Evolutionary conservation across 1,284 basidiomycete species (phyloP).

Genomic region (Cryptococcus amylolentus): DNA sequence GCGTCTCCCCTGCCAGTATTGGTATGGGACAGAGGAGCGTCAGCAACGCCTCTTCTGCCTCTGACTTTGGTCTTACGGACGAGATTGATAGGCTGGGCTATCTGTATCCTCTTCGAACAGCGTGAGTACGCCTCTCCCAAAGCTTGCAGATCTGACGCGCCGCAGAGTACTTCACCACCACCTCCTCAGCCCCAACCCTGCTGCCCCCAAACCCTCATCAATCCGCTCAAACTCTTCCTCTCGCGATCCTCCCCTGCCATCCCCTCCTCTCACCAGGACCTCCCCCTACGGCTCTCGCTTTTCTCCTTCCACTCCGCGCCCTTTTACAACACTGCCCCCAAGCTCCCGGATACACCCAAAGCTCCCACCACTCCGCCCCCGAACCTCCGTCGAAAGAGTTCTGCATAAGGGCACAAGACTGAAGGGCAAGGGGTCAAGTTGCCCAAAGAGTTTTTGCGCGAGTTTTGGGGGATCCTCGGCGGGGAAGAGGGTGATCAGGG

Average conservation of each 20-base stretch:
- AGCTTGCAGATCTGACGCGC: not conserved
- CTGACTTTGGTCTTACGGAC: constrained; percentile 13
- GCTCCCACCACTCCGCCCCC: constrained; percentile 3
- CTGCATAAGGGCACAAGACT: constrained; percentile 22
- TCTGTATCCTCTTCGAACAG: constrained; percentile 41
- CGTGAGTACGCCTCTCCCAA: constrained; percentile 28
- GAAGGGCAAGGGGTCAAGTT: constrained; percentile 34
- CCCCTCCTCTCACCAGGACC: constrained; percentile 17
- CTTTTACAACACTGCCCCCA: constrained; percentile 11
- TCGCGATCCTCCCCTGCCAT: constrained; percentile 15
- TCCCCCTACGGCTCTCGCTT: constrained; percentile 25
- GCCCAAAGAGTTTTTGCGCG: constrained; percentile 43
- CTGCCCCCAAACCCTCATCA: constrained; percentile 2
- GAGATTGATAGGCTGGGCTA: constrained; percentile 44
- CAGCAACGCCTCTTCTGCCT: not conserved
- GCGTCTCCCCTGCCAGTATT: not conserved
- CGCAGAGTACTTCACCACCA: constrained; percentile 19
- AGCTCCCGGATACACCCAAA: constrained; percentile 2
- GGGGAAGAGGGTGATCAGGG: constrained; percentile 40
- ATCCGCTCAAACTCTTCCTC: constrained; percentile 7
- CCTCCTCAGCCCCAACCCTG: constrained; percentile 12
- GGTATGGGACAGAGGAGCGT: too few relatives aligned
- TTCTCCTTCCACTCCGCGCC: constrained; percentile 3
- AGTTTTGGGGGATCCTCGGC: constrained; percentile 41
- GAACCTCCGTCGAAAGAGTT: constrained; percentile 22